A percentile compares a stretch with the other conserved stretches of the same genome.
These are phyloP conservation scores for Noccaea bulbosa DNA, from an alignment of 345 rosid genomes.

Conservation along the genomic window DNA sequence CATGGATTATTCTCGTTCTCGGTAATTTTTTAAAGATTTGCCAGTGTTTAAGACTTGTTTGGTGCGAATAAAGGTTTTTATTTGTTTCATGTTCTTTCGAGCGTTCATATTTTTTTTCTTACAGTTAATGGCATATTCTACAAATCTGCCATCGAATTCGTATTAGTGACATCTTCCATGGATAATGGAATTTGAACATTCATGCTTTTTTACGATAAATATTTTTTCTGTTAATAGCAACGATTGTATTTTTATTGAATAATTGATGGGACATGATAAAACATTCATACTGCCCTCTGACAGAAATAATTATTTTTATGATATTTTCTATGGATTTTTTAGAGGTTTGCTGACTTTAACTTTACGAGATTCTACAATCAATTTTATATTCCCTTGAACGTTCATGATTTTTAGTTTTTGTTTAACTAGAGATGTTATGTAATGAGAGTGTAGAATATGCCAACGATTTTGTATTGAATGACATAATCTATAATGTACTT, in stretches of 20 bases:
- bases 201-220: neutral
- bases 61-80: conserved; percentile 18
- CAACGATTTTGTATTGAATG: no score
- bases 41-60: neutral
- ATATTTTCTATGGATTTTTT: neutral
- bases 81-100: neutral
- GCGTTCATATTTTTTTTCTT: neutral
- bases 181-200: no score
- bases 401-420: neutral
- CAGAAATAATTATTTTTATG: neutral
- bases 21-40: conserved; percentile 3
- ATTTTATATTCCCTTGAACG: neutral
- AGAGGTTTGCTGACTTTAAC: neutral
- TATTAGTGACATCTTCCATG: neutral
- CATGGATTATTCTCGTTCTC: neutral
- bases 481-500: no score
- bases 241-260: no score
- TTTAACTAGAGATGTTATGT: no score
- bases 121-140: neutral
- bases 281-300: no score
- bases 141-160: neutral
- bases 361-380: neutral
- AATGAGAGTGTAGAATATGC: no score
- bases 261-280: no score
- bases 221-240: no score